Conservation (phyloP, 1,139 yeast genomes). For the Magnusiomyces suaveolens region DNA sequence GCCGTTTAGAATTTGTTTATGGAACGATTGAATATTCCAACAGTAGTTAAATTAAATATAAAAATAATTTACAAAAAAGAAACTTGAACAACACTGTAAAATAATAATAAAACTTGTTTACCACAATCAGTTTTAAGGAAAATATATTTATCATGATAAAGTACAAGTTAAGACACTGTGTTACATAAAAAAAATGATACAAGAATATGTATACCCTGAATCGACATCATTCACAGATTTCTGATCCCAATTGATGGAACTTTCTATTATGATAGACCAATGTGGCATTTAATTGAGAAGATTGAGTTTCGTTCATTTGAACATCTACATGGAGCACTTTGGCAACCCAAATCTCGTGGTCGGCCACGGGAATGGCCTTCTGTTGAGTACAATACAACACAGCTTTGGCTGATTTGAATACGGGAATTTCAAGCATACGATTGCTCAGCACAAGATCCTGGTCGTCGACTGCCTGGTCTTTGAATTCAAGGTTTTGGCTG, state of each 20-base stretch:
- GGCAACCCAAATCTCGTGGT: conserved; percentile 84
- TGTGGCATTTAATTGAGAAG: conserved; percentile 11
- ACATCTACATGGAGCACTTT: conserved; percentile 28
- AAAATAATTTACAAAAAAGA: no score
- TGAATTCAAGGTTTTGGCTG: neutral
- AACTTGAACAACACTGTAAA: no score
- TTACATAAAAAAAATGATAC: no score
- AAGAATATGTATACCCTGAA: no score
- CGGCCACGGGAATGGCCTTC: conserved; percentile 50
- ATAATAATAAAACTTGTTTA: no score
- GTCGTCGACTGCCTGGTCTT: neutral
- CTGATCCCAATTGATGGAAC: conserved; percentile 22
- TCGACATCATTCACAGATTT: conserved; percentile 9
- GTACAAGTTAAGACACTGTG: no score
- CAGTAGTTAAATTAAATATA: no score
- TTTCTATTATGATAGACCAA: conserved; percentile 23
- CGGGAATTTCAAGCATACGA: conserved; percentile 37
- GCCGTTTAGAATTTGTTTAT: no score
- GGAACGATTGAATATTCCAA: no score
- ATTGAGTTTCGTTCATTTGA: neutral
- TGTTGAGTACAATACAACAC: conserved; percentile 56
- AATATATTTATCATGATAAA: no score
- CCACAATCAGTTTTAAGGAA: no score
- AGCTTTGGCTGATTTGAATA: conserved; percentile 49
- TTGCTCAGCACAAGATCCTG: conserved; percentile 18